A percentile compares a stretch with the other conserved stretches of the same genome.
Evolutionary conservation across 2,329 filamentous ascomycete species (phyloP).

Genomic region (Fusarium goolgardi): DNA sequence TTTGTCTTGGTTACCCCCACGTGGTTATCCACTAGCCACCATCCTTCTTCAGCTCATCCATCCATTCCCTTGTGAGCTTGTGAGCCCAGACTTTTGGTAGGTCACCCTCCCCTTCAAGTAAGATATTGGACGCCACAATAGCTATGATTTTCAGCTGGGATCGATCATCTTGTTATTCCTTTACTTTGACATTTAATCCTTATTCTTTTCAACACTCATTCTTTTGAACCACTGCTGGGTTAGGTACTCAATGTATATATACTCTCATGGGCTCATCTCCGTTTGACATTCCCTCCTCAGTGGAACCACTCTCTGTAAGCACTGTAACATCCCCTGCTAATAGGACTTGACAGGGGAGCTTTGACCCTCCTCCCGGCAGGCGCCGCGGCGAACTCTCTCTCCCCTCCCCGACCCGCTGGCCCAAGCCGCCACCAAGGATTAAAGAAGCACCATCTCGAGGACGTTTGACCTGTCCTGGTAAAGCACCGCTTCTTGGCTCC

Average conservation of each 20-base stretch:
- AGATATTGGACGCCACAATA: conserved; percentile 27
- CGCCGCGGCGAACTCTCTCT: conserved; percentile 10
- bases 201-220: not conserved
- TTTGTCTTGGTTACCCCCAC: conserved; percentile 33
- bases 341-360: conserved; percentile 16
- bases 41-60: conserved; percentile 21
- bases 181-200: fast-evolving
- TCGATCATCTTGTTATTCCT: not conserved
- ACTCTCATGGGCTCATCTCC: not conserved
- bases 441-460: conserved; percentile 28
- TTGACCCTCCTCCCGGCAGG: conserved; percentile 20
- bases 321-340: conserved; percentile 28
- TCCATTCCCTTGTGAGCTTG: not conserved
- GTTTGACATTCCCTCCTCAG: not conserved
- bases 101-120: conserved; percentile 15
- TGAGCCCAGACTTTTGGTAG: conserved; percentile 14
- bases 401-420: conserved; percentile 20
- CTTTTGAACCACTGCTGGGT: too few species aligned
- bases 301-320: conserved; percentile 26
- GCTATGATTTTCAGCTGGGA: not conserved
- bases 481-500: conserved; percentile 40
- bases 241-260: not conserved
- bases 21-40: conserved; percentile 30
- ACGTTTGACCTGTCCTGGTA: conserved; percentile 24
- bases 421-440: conserved; percentile 27